These are phyloP conservation scores for Zasmidium angulare DNA, from an alignment of 2,329 filamentous ascomycete genomes.

Conservation along the genomic window DNA sequence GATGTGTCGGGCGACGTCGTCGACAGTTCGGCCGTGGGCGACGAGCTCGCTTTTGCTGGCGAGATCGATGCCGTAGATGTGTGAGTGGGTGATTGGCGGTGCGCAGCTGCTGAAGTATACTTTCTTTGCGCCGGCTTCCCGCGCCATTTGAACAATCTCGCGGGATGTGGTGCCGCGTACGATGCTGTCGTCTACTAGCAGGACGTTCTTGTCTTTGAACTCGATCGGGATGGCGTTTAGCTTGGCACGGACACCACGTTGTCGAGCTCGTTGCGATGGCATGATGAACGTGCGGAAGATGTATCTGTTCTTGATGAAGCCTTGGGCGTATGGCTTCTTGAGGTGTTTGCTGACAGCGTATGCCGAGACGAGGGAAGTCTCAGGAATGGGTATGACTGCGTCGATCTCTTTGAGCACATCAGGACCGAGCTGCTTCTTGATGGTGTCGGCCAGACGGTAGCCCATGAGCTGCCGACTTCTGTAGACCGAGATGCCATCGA, in stretches of 20 bases:
- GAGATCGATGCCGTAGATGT: constrained; percentile 81
- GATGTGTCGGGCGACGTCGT: constrained; percentile 65
- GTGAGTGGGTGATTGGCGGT: constrained; percentile 77
- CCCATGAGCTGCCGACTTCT: constrained; percentile 86
- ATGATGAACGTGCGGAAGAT: constrained; percentile 86
- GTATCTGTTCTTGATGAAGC: constrained; percentile 87
- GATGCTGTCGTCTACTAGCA: constrained; percentile 86
- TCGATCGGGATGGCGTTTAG: constrained; percentile 83
- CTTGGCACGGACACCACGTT: constrained; percentile 87
- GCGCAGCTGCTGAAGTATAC: constrained; percentile 82
- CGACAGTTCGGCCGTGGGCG: constrained; percentile 64
- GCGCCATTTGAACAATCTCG: constrained; percentile 80
- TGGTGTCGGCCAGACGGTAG: constrained; percentile 71
- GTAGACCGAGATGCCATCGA: constrained; percentile 86
- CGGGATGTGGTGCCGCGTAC: constrained; percentile 81
- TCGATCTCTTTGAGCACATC: constrained; percentile 75
- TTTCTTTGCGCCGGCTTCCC: constrained; percentile 77
- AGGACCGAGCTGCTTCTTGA: constrained; percentile 66
- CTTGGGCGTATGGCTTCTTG: constrained; percentile 74
- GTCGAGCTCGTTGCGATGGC: constrained; percentile 75
- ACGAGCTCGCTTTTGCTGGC: constrained; percentile 70
- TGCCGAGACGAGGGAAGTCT: constrained; percentile 80
- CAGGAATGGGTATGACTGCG: constrained; percentile 78
- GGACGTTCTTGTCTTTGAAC: constrained; percentile 76
- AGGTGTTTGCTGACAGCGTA: constrained; percentile 72